Evolutionary conservation across 2,329 filamentous ascomycete genomes (phyloP), one percentile per base, ranked within the genome.

Genomic region (Periconia sp.): DNA sequence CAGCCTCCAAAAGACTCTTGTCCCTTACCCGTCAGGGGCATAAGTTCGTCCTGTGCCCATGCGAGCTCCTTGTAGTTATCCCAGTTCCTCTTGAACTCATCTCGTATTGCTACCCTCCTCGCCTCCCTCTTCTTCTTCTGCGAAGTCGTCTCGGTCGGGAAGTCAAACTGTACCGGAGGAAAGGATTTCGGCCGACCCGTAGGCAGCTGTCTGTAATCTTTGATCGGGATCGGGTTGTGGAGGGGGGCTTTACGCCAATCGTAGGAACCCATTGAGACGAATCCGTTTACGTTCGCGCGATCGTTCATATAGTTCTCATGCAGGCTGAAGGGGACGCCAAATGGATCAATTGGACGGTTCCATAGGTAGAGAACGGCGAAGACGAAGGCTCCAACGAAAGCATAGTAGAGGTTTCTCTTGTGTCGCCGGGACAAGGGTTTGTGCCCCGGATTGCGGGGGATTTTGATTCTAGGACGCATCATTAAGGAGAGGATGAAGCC

Each of bases 11-110:
- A 78, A 5, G 66, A 63, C 48, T 75, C 63, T n/a, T 61, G 59
- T 2, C 54, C 58, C 17, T 58, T 50, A 5, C 70, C 73, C 21
- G 64, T 66, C 2, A 76, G 48, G 4, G 75, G 75, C 21, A 56
- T 62, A 10, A 78, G 61, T 56, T 78, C 76, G 48, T 78, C 76
- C 36, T 70, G 61, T 48, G 69, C 65, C 74, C 74, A 78, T 8
- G 76, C 74, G 45, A 67, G 60, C 24, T 65, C 40, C 39, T 63
- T 68, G 57, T 78, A 78, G 31, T 68, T 65, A 4, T 66, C 59
- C 74, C 75, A 78, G 28, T 57, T 70, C 22, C 69, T 65, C 38
- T 66, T 50, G 42, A 78, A 77, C 3, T 70, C 66, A 10, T 68
- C 52, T 21, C 71, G 69, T 21, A 78, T 73, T 4, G 60, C 64